Evolutionary conservation across 2,329 filamentous ascomycete species (phyloP), one percentile per base, ranked within the genome.

Genomic region (Claviceps sp.): DNA sequence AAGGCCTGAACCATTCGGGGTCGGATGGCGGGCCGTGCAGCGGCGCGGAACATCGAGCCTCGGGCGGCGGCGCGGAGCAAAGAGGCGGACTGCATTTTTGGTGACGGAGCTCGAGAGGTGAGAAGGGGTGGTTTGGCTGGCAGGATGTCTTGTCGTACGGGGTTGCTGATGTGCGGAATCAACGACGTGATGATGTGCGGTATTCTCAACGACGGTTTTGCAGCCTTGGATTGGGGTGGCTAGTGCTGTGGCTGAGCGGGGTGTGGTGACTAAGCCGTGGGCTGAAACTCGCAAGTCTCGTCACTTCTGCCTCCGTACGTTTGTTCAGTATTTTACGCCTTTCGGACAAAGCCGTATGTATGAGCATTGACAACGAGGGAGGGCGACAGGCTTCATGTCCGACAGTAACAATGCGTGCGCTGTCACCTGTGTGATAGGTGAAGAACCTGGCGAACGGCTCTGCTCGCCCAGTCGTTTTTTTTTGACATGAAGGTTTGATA

Each of bases 51-150:
- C 67, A 85, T 69, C 71, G 75, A 70, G 75, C 76, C 78, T 72
- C 85, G 85, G 69, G 78, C 78, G 70, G 84, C 83, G 65, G 83
- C 71, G 67, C 86, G 84, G 72, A 89, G 74, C 65, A 89, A 70
- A 57, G 80, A 75, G 59, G 79, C 72, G 62, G 84, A 82, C 67
- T 81, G 79, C 80, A 85, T 86, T 70, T 56, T 58, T 55, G 55
- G 52, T 51, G 30, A 9, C 30, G 8, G 37, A n/a, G 18, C 26
- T 42, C 38, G 56, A 48, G 52, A 54, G 52, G 50, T 34, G 47
- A 52, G n/a, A 38, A 24, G 49, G 34, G 34, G 47, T 37, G 40
- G 46, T 18, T 46, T 37, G 14, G 44, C 34, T 34, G 45, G 34
- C 30, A 30, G 30, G 40, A 37, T 41, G 46, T 40, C 41, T 24